Evolutionary conservation across 257 asterid species (phyloP).

Genomic region (Ophiorrhiza pumila): DNA sequence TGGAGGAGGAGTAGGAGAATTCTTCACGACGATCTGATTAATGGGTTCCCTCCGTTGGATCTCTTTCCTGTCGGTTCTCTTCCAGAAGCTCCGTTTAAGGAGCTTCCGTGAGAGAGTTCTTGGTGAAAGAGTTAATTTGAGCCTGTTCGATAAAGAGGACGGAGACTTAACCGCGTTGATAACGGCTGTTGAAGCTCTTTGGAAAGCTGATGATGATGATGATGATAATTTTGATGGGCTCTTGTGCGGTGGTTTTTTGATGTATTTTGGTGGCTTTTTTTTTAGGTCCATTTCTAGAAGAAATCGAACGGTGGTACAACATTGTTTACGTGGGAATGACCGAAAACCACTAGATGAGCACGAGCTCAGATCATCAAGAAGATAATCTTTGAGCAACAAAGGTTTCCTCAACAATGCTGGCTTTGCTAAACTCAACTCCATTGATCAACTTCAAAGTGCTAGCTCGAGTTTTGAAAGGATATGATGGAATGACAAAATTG

Average conservation of each 20-base stretch:
- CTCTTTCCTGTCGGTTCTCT: conserved; percentile 43
- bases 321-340: conserved; percentile 37
- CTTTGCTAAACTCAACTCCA: conserved; percentile 26
- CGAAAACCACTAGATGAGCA: conserved; percentile 52
- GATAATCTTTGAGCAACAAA: conserved; percentile 39
- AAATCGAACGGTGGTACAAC: conserved; percentile 40
- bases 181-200: conserved; percentile 36
- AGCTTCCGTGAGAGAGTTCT: conserved; percentile 49
- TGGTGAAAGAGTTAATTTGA: conserved; percentile 28
- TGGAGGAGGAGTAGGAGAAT: conserved; percentile 17
- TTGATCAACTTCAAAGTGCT: neutral
- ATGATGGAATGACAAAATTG: neutral
- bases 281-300: conserved; percentile 37
- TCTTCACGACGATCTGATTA: conserved; percentile 39
- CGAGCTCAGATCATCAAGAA: conserved; percentile 45
- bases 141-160: conserved; percentile 24
- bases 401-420: conserved; percentile 24
- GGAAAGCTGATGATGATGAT: conserved; percentile 43
- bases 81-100: conserved; percentile 55
- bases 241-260: conserved; percentile 8
- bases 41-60: conserved; percentile 47
- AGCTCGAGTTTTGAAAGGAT: too few relatives aligned
- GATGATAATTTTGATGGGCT: conserved; percentile 29
- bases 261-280: conserved; percentile 19
- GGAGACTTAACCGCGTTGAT: conserved; percentile 52